Percentiles rank a stretch among this genome's conserved stretches.
These are phyloP conservation scores for Phytophthora melonis DNA, from an alignment of 352 stramenopile species.

Conservation along the genomic window DNA sequence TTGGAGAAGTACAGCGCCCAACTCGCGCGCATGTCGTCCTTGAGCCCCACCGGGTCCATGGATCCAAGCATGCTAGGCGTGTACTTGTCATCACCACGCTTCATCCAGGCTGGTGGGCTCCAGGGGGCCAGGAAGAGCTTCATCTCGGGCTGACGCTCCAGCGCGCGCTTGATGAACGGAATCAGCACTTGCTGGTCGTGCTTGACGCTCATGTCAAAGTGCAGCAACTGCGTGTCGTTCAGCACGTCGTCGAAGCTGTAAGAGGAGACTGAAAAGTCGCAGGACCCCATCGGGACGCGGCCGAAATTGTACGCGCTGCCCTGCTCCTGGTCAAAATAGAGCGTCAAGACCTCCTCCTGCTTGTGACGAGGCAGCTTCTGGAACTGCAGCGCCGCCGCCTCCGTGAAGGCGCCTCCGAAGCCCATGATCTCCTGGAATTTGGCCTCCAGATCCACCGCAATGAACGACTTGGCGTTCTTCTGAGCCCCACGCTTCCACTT, in stretches of 20 bases:
- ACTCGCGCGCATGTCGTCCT: conserved; percentile 58
- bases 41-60: conserved; percentile 60
- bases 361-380: conserved; percentile 75
- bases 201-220: conserved; percentile 83
- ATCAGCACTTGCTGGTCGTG: conserved; percentile 88
- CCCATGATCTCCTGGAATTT: conserved; percentile 86
- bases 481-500: conserved; percentile 43
- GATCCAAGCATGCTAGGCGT: conserved; percentile 74
- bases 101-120: conserved; percentile 93
- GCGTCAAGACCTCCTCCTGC: conserved; percentile 85
- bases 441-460: conserved; percentile 60
- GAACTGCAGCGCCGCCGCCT: conserved; percentile 91
- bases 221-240: conserved; percentile 68
- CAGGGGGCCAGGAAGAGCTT: conserved; percentile 91
- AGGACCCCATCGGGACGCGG: conserved; percentile 92
- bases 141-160: conserved; percentile 66
- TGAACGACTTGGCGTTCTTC: conserved; percentile 37
- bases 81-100: conserved; percentile 53
- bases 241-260: conserved; percentile 91
- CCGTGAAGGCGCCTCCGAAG: conserved; percentile 94
- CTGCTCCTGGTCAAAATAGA: conserved; percentile 88
- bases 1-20: conserved; percentile 94
- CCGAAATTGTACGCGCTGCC: conserved; percentile 91
- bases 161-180: conserved; percentile 80
- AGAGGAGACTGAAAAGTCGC: conserved; percentile 86